A percentile compares a stretch with the other conserved stretches of the same genome.
These are phyloP conservation scores for Candida morakotiae DNA, from an alignment of 805 yeast genomes.

Conservation along the genomic window DNA sequence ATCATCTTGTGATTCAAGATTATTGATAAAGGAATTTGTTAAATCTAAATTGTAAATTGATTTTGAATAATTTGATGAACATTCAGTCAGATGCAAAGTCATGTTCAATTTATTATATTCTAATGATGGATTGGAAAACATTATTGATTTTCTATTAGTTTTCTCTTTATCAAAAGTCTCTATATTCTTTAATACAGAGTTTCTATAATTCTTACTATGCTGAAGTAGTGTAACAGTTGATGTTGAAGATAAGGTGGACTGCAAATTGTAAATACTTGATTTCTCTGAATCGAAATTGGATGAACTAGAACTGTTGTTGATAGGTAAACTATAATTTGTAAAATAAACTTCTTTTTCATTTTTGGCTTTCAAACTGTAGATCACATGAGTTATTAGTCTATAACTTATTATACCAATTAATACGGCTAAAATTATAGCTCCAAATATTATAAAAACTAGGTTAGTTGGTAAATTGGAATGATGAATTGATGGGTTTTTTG, in stretches of 20 bases:
- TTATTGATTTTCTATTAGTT: neutral
- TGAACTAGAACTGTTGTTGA: neutral
- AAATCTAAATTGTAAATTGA: neutral
- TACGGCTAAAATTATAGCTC: slow-evolving; percentile 24
- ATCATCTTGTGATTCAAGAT: neutral
- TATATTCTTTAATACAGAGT: neutral
- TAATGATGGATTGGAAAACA: slow-evolving; percentile 4
- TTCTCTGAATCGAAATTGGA: neutral
- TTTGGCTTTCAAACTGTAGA: slow-evolving; percentile 23
- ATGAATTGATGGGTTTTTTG: slow-evolving; percentile 28
- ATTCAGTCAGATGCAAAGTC: neutral
- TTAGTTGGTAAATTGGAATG: slow-evolving; percentile 24
- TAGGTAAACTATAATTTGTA: neutral
- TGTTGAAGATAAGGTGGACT: slow-evolving; percentile 4
- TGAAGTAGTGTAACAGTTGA: neutral
- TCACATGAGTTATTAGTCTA: slow-evolving; percentile 19
- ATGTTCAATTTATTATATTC: slow-evolving; percentile 1
- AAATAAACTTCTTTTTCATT: slow-evolving; percentile 29
- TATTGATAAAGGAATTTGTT: neutral
- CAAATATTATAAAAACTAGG: slow-evolving; percentile 42
- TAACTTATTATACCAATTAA: slow-evolving; percentile 16
- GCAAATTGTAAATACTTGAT: slow-evolving; percentile 1
- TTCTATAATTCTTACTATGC: neutral
- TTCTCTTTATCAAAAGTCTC: neutral
- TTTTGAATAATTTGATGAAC: neutral